These are phyloP conservation scores for Poterioochromonas sp. DNA, from an alignment of 352 stramenopile species.

Conservation along the genomic window DNA sequence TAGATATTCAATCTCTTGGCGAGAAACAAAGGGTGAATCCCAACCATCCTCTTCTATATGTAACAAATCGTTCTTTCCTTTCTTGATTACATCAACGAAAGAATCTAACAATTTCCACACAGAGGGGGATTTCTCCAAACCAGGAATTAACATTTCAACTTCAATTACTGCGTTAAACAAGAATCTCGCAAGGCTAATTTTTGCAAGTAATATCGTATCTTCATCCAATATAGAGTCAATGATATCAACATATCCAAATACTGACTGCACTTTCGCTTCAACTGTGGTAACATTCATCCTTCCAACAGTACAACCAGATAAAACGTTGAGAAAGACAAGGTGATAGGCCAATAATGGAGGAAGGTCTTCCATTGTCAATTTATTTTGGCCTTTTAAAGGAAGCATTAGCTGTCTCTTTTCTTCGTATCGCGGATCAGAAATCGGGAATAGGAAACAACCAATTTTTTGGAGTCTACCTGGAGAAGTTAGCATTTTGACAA, in stretches of 20 bases:
- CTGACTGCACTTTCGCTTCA: conserved; percentile 45
- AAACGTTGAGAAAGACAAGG: conserved; percentile 37
- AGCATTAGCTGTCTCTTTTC: conserved; percentile 27
- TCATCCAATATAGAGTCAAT: conserved; percentile 38
- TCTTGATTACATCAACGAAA: neutral
- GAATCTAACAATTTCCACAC: conserved; percentile 39
- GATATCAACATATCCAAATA: conserved; percentile 39
- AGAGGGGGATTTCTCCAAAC: conserved; percentile 28
- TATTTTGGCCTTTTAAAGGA: neutral
- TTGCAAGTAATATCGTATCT: conserved; percentile 31
- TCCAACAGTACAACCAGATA: conserved; percentile 43
- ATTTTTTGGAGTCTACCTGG: conserved; percentile 29
- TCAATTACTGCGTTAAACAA: conserved; percentile 42
- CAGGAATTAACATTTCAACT: conserved; percentile 42
- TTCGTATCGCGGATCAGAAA: conserved; percentile 35
- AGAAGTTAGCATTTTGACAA: conserved; percentile 31
- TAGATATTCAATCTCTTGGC: conserved; percentile 38
- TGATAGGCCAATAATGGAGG: conserved; percentile 40
- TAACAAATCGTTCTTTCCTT: conserved; percentile 28
- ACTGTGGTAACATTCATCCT: conserved; percentile 42
- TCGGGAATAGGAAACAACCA: neutral
- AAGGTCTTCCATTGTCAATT: conserved; percentile 24
- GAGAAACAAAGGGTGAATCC: neutral
- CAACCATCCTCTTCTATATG: conserved; percentile 14
- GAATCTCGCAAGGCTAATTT: conserved; percentile 28